Evolutionary conservation across 1,284 basidiomycete genomes (phyloP), one percentile per base, ranked within the genome.

Genomic region (Omphalotus olearius): DNA sequence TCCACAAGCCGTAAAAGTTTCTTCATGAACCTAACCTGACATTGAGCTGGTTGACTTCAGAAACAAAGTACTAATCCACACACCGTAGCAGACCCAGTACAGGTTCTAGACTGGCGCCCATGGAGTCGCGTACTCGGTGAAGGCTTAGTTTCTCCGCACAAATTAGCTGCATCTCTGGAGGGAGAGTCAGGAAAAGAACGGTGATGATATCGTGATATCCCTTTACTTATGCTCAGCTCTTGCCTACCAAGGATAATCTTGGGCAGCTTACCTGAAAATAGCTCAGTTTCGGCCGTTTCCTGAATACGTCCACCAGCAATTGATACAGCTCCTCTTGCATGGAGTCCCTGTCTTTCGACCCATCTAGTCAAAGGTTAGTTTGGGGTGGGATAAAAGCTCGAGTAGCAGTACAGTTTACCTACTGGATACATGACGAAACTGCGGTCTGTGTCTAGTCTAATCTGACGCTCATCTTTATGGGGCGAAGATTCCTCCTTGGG

Each of bases 201-300:
- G 91, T 88, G 28, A 93, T 76, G 43, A 98, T 91, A 64, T 97
- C 94, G 65, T 98, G 94, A 65, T 92, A 96, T 38, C 94, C 94
- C 83, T 93, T 42, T 39, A 47, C 9, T 35, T 25, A 30, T 38
- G 18, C 35, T 35, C 49, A 25, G 4, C 51, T 3, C 36, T 33
- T 17, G 48, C 20, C 37, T 9, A 20, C 6, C 40, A n/a, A 18
- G 18, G 38, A 26, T 36, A 14, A 38, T 26, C 7, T 40, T 6
- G 26, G 3, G 26, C 30, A 6, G 60, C 74, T 30, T 53, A 83
- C 88, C 70, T 96, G 93, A 60, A 94, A 98, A 68, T 97, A 98
- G 63, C 77, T 80, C 36, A 98, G 70, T 36, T 74, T 76, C 5
- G 85, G 85, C 53, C 87, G 79, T 61, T 76, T 80, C 20, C 90